phyloP scores from a whole-genome alignment of 2,329 filamentous ascomycete genomes.

The Orbilia brochopaga region DNA sequence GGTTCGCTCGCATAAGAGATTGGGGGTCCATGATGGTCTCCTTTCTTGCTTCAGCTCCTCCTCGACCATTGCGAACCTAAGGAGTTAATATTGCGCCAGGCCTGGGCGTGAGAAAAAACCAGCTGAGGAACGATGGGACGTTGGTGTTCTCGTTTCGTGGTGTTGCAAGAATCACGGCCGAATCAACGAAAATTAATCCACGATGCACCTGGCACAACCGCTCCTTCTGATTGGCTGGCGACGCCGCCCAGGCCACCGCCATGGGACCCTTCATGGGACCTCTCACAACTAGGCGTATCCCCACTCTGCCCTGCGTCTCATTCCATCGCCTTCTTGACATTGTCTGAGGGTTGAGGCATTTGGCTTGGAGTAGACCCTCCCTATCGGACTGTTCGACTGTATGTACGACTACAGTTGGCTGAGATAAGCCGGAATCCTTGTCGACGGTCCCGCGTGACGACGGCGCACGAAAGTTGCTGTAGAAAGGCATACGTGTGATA shows the following conservation, averaged over 20 bases:
- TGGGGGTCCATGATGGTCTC: not conserved
- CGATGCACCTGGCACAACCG: slow-evolving; percentile 45
- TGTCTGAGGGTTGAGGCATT: slow-evolving; percentile 32
- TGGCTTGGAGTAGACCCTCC: slow-evolving; percentile 9
- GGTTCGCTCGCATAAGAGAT: slow-evolving; percentile 17
- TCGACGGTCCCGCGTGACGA: slow-evolving; percentile 22
- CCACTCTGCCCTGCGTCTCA: slow-evolving; percentile 20
- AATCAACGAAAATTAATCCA: slow-evolving; percentile 48
- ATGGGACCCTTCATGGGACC: slow-evolving; percentile 39
- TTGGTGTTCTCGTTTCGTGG: slow-evolving; percentile 15
- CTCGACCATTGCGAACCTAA: slow-evolving; percentile 17
- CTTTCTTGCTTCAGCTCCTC: slow-evolving; percentile 22
- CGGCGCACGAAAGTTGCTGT: no score
- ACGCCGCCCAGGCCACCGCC: slow-evolving; percentile 17
- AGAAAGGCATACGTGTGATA: no score
- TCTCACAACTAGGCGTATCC: slow-evolving; percentile 12
- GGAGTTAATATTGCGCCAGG: slow-evolving; percentile 23
- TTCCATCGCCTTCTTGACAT: not conserved
- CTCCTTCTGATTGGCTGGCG: slow-evolving; percentile 40
- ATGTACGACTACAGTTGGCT: slow-evolving; percentile 11
- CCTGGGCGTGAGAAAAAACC: slow-evolving; percentile 13
- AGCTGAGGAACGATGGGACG: slow-evolving; percentile 30
- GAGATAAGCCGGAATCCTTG: slow-evolving; percentile 41
- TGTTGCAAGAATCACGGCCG: slow-evolving; percentile 35
- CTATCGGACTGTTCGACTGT: slow-evolving; percentile 4